Evolutionary conservation across 2,329 filamentous ascomycete species (phyloP).

Genomic region (Xylariomycetidae sp.): DNA sequence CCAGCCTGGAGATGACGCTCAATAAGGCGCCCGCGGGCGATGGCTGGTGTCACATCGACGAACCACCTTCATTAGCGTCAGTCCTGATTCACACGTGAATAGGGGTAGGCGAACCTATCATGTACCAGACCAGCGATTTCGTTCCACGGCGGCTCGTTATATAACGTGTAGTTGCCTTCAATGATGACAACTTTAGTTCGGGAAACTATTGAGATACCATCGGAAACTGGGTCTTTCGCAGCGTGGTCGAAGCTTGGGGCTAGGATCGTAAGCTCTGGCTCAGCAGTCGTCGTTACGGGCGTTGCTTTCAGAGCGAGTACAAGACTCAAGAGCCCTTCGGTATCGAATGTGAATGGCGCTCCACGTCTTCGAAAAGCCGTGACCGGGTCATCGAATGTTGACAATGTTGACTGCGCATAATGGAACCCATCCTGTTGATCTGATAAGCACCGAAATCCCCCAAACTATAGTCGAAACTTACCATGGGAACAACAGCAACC

Average conservation of each 20-base stretch:
- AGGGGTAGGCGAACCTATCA: too few relatives aligned
- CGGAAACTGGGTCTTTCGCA: conserved; percentile 17
- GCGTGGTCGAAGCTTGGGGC: conserved; percentile 20
- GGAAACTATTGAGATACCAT: conserved; percentile 9
- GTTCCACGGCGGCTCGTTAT: conserved; percentile 27
- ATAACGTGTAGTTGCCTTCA: conserved; percentile 25
- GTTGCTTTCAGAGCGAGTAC: conserved; percentile 15
- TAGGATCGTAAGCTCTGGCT: conserved; percentile 5
- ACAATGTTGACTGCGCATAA: conserved; percentile 19
- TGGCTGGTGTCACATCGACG: conserved; percentile 31
- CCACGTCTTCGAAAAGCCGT: conserved; percentile 28
- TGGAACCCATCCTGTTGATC: conserved; percentile 31
- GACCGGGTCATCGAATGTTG: conserved; percentile 23
- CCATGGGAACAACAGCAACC: conserved; percentile 23
- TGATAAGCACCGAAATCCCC: too few relatives aligned
- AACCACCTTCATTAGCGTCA: too few relatives aligned
- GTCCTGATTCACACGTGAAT: too few relatives aligned
- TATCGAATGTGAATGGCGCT: conserved; percentile 30
- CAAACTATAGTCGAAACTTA: too few relatives aligned
- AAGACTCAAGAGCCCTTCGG: conserved; percentile 14
- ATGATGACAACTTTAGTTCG: conserved; percentile 15
- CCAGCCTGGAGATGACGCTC: conserved; percentile 33
- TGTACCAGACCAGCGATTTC: conserved; percentile 31
- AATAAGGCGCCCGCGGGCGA: conserved; percentile 34
- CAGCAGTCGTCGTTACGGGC: background rate